Evolutionary conservation across 768 basidiomycete species (phyloP).

Genomic region (Coprinellus micaceus): DNA sequence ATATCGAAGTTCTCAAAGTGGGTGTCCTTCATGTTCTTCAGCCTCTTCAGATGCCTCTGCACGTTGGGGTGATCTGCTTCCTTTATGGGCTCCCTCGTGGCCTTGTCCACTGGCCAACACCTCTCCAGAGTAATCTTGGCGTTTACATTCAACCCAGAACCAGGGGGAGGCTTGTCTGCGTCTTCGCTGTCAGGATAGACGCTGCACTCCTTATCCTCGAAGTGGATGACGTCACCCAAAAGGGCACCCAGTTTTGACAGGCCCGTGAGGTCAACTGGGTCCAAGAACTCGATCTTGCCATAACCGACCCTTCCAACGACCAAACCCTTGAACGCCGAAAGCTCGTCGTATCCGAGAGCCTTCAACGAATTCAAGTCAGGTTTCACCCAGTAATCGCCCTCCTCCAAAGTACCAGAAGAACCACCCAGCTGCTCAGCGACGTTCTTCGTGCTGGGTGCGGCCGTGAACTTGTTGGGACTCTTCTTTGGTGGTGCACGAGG

Average conservation of each 20-base stretch:
- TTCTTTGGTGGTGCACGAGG: conserved; percentile 33
- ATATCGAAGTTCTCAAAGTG: conserved; percentile 79
- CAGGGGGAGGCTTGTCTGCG: conserved; percentile 78
- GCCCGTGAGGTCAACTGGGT: conserved; percentile 81
- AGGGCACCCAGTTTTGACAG: conserved; percentile 76
- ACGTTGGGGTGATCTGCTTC: conserved; percentile 69
- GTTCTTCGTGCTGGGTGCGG: conserved; percentile 32
- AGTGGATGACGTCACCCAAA: conserved; percentile 81
- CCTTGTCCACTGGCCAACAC: conserved; percentile 90
- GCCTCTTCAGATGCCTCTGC: conserved; percentile 70
- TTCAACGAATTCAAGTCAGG: conserved; percentile 74
- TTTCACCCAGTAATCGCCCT: conserved; percentile 91
- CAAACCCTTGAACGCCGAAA: conserved; percentile 71
- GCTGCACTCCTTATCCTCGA: conserved; percentile 87
- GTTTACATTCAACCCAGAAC: conserved; percentile 85
- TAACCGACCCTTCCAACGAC: conserved; percentile 89
- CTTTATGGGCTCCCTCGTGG: conserved; percentile 85
- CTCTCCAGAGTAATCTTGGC: conserved; percentile 72
- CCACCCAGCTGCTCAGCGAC: conserved; percentile 14
- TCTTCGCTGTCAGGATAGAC: conserved; percentile 91
- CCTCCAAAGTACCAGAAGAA: conserved; percentile 40
- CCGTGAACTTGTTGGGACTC: conserved; percentile 40
- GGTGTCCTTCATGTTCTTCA: conserved; percentile 84
- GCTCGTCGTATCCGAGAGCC: conserved; percentile 65
- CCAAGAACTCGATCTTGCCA: conserved; percentile 83